phyloP scores from a whole-genome alignment of 2,329 filamentous ascomycete species.

The Hypoxylon sp. region DNA sequence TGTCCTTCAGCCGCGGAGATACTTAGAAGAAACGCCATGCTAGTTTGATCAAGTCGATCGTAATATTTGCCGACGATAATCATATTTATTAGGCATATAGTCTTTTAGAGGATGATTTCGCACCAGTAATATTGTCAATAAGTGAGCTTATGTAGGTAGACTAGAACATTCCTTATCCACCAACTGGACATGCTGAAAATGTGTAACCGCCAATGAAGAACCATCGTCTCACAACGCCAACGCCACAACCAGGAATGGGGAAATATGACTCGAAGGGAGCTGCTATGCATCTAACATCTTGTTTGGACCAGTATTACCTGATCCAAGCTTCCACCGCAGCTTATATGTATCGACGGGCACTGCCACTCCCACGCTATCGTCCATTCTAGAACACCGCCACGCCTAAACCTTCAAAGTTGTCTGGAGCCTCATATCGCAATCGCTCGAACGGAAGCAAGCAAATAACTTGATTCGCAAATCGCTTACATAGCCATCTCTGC shows the following conservation, averaged over 20 bases:
- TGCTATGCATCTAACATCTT: conserved; percentile 32
- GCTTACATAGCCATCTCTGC: conserved; percentile 95
- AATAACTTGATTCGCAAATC: conserved; percentile 9
- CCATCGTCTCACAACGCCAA: conserved; percentile 52
- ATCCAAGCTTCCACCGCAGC: conserved; percentile 22
- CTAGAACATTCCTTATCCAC: conserved; percentile 42
- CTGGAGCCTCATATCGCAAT: conserved; percentile 41
- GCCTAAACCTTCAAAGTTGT: conserved; percentile 12
- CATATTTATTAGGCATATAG: conserved; percentile 1
- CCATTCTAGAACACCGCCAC: conserved; percentile 31
- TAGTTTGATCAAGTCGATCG: background rate
- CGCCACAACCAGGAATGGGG: conserved; percentile 46
- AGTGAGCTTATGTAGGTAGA: conserved; percentile 39
- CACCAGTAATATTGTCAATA: conserved; percentile 29
- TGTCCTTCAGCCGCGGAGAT: background rate
- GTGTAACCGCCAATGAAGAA: conserved; percentile 48
- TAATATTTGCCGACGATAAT: background rate
- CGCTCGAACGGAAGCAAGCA: conserved; percentile 31
- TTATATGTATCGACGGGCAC: conserved; percentile 19
- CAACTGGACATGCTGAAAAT: conserved; percentile 42
- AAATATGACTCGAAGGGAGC: conserved; percentile 33
- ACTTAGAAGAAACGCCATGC: background rate
- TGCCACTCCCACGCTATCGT: conserved; percentile 24
- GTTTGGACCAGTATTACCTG: conserved; percentile 20
- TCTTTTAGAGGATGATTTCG: conserved; percentile 9